A percentile compares a stretch with the other conserved stretches of the same genome.
Conservation (phyloP, 768 basidiomycete species). For the Mycena kentingensis region DNA sequence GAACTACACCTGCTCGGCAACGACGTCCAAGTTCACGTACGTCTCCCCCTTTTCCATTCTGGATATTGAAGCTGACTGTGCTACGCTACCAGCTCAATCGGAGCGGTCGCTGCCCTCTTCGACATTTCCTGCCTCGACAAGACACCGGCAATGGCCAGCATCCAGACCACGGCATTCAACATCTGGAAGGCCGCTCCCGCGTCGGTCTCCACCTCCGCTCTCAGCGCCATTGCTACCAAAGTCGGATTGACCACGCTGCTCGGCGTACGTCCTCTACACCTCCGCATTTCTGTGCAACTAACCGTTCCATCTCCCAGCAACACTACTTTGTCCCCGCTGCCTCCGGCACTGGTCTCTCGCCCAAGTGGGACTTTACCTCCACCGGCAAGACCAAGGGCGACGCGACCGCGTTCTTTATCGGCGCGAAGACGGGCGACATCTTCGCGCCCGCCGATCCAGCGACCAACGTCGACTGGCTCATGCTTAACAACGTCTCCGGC, state of each 20-base stretch:
- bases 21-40: constrained; percentile 39
- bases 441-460: constrained; percentile 27
- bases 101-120: constrained; percentile 32
- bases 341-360: constrained; percentile 33
- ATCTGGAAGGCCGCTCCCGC: constrained; percentile 22
- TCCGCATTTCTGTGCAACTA: constrained; percentile 25
- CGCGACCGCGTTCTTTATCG: constrained; percentile 18
- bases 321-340: constrained; percentile 46
- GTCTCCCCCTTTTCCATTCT: constrained; percentile 7
- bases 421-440: constrained; percentile 30
- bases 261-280: constrained; percentile 9
- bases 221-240: constrained; percentile 6
- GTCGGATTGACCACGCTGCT: constrained; percentile 8
- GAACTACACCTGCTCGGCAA: constrained; percentile 42
- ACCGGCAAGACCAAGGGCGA: constrained; percentile 21
- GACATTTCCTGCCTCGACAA: constrained; percentile 43
- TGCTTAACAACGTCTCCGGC: constrained; percentile 39
- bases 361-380: constrained; percentile 44
- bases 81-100: constrained; percentile 31
- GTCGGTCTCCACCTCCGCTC: constrained; percentile 11
- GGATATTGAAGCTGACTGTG: not conserved
- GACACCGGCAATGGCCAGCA: constrained; percentile 25
- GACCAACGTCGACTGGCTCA: constrained; percentile 43
- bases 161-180: constrained; percentile 20
- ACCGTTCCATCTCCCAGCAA: constrained; percentile 13